A percentile compares a stretch with the other conserved stretches of the same genome.
These are phyloP conservation scores for Neopestalotiopsis clavispora DNA, from an alignment of 2,329 filamentous ascomycete genomes.

Conservation along the genomic window DNA sequence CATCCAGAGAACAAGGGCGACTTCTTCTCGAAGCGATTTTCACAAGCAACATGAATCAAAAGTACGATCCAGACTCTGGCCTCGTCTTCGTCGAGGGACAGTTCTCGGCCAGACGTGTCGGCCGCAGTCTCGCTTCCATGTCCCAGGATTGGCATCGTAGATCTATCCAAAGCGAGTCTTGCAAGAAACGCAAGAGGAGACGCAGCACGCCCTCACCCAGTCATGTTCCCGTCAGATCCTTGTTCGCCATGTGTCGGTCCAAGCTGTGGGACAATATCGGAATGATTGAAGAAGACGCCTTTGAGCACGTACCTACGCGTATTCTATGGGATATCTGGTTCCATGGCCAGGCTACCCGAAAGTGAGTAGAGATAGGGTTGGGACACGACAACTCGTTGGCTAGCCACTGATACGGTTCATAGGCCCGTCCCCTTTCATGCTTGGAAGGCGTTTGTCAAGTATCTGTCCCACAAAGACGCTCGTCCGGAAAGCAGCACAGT, in stretches of 20 bases:
- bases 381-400: neutral
- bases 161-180: neutral
- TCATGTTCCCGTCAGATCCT: neutral
- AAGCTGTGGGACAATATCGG: slow-evolving; percentile 1
- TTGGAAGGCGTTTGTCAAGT: slow-evolving; percentile 5
- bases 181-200: neutral
- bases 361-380: neutral
- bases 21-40: too few species aligned
- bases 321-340: slow-evolving; percentile 11
- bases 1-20: too few species aligned
- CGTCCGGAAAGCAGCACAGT: neutral
- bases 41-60: too few species aligned
- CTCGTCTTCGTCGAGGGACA: neutral
- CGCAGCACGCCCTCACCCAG: neutral
- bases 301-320: slow-evolving; percentile 1
- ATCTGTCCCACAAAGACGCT: neutral
- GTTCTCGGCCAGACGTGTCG: neutral
- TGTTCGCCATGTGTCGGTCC: neutral
- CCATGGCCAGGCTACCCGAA: neutral
- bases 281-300: neutral
- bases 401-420: neutral
- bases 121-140: neutral
- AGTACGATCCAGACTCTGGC: slow-evolving; percentile 6
- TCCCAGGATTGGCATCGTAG: neutral
- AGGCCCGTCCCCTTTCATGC: slow-evolving; percentile 6